phyloP scores from a whole-genome alignment of 2,329 filamentous ascomycete genomes.

The Colletotrichum gigasporum region DNA sequence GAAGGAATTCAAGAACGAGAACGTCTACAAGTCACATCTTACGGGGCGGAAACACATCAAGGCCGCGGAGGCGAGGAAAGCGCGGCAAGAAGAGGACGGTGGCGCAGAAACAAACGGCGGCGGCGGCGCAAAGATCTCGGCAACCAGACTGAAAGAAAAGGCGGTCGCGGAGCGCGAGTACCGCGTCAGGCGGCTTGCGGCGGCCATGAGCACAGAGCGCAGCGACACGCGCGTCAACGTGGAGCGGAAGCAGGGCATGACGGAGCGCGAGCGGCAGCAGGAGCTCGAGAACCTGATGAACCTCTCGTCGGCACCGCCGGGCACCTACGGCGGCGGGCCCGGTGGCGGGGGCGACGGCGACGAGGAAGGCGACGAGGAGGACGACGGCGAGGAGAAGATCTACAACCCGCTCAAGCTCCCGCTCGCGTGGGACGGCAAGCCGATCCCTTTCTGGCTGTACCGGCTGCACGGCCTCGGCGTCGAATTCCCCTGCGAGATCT shows the following conservation, averaged over 20 bases:
- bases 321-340: constrained; percentile 20
- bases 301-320: constrained; percentile 56
- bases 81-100: constrained; percentile 52
- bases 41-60: constrained; percentile 93
- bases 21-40: constrained; percentile 91
- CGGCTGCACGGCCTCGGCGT: constrained; percentile 95
- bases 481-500: constrained; percentile 95
- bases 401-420: constrained; percentile 98
- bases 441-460: constrained; percentile 99
- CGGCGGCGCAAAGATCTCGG: constrained; percentile 42
- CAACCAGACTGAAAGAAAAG: constrained; percentile 80
- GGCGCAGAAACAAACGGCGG: constrained; percentile 37
- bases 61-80: constrained; percentile 73
- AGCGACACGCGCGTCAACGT: constrained; percentile 93
- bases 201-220: constrained; percentile 86
- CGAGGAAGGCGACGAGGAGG: constrained; percentile 73
- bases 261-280: constrained; percentile 91
- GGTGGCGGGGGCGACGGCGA: constrained; percentile 43
- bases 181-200: constrained; percentile 80
- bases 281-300: constrained; percentile 88
- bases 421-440: constrained; percentile 97
- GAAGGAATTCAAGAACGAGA: constrained; percentile 94
- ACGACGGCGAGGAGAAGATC: constrained; percentile 85
- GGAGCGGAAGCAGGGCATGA: constrained; percentile 97
- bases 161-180: constrained; percentile 91